These are phyloP conservation scores for Aspergillus incahuasiensis DNA, from an alignment of 495 filamentous ascomycete species.

Conservation along the genomic window DNA sequence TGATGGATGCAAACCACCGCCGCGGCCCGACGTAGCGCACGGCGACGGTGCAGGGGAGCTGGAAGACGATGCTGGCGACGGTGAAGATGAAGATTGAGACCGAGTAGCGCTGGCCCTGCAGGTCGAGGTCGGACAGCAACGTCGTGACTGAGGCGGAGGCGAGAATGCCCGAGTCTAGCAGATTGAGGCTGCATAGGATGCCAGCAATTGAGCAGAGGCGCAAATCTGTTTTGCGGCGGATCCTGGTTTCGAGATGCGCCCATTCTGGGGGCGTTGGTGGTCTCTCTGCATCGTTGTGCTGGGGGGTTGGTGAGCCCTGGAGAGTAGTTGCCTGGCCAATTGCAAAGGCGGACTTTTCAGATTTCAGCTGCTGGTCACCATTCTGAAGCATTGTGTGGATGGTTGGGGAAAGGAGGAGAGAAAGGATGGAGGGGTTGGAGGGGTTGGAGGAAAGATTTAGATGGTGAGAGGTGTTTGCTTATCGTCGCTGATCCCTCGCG, in stretches of 20 bases:
- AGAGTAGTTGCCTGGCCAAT: not conserved
- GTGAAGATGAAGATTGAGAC: conserved; percentile 79
- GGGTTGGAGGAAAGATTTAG: not conserved
- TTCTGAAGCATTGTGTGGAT: not conserved
- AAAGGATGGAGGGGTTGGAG: not conserved
- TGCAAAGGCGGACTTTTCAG: not conserved
- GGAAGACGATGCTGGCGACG: conserved; percentile 66
- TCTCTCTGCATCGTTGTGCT: not conserved
- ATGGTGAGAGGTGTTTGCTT: not conserved
- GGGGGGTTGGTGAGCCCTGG: not conserved
- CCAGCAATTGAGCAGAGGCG: conserved; percentile 74
- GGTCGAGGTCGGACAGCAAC: conserved; percentile 62
- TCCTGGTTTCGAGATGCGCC: conserved; percentile 26
- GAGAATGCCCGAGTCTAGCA: conserved; percentile 74
- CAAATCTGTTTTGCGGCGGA: conserved; percentile 65
- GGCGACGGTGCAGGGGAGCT: conserved; percentile 68
- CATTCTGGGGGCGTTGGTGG: conserved; percentile 12
- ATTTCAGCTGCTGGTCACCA: not conserved
- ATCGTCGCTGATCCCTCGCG: not conserved
- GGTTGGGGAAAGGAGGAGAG: not conserved
- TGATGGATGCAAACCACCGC: conserved; percentile 63
- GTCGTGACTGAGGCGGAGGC: conserved; percentile 70
- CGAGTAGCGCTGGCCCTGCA: conserved; percentile 63
- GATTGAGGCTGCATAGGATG: conserved; percentile 65
- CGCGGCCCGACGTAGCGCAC: conserved; percentile 65